Percentiles rank a stretch among this genome's conserved stretches.
phyloP scores from a whole-genome alignment of 2,329 filamentous ascomycete genomes.

The Alternaria infectoria region DNA sequence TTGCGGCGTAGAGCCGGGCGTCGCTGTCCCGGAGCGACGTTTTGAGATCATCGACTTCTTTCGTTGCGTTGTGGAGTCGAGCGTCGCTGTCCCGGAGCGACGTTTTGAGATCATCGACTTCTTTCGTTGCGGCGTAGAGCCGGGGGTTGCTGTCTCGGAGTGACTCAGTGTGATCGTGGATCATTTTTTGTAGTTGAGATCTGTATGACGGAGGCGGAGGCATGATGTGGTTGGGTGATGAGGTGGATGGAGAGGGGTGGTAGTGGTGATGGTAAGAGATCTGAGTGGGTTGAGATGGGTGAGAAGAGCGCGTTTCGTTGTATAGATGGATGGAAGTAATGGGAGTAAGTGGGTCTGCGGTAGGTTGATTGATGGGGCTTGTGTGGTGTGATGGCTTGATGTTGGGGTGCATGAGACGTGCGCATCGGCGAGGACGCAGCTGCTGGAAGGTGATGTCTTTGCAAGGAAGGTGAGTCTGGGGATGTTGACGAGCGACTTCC shows the following conservation, averaged over 20 bases:
- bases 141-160: neutral
- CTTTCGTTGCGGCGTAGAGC: neutral
- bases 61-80: neutral
- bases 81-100: neutral
- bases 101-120: neutral
- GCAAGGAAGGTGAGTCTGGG: neutral
- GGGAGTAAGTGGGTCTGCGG: neutral
- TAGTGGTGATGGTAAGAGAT: neutral
- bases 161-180: neutral
- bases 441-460: neutral
- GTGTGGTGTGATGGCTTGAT: neutral
- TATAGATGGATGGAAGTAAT: neutral
- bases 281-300: neutral
- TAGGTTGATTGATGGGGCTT: neutral
- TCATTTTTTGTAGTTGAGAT: neutral
- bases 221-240: neutral
- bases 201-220: neutral
- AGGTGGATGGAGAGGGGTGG: neutral
- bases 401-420: neutral
- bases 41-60: neutral
- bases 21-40: neutral
- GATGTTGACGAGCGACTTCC: neutral
- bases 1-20: neutral
- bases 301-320: neutral
- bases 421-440: fast-evolving